Conservation (phyloP, 371 early-diverging fungal genomes). For the Saksenaea oblongispora region DNA sequence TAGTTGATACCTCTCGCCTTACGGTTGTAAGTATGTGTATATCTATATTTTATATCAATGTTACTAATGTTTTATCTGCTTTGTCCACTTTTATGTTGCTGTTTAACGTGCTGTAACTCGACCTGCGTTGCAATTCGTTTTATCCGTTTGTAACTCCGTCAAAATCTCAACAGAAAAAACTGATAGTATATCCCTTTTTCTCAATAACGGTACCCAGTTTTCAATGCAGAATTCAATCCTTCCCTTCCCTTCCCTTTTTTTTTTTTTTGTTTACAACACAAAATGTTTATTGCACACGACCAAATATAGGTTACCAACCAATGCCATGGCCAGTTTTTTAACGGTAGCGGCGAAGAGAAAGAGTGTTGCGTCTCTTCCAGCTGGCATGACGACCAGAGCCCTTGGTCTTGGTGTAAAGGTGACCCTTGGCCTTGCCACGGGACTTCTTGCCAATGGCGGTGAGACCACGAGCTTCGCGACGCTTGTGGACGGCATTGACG, state of each 20-base stretch:
- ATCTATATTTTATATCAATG: too few species aligned
- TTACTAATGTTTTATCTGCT: too few species aligned
- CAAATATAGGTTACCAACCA: not conserved
- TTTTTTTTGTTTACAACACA: slow-evolving; percentile 7
- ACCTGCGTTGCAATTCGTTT: too few species aligned
- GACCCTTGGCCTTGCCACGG: slow-evolving; percentile 98
- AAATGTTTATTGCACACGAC: not conserved
- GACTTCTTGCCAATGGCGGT: slow-evolving; percentile 97
- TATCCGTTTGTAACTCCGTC: too few species aligned
- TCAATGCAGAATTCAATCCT: not conserved
- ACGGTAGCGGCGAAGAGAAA: slow-evolving; percentile 77
- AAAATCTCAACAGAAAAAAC: too few species aligned
- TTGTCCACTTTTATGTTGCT: too few species aligned
- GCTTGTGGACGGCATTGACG: slow-evolving; percentile 96
- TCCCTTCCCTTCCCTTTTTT: not conserved
- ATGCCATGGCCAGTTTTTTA: slow-evolving; percentile 32
- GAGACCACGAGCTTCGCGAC: slow-evolving; percentile 98
- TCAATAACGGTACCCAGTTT: not conserved
- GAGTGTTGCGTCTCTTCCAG: slow-evolving; percentile 75
- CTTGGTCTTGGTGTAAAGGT: slow-evolving; percentile 85
- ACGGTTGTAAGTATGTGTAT: too few species aligned
- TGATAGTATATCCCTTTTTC: not conserved
- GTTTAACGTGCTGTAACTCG: too few species aligned
- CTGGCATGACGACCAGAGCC: slow-evolving; percentile 35
- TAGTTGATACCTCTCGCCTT: too few species aligned